These are phyloP conservation scores for Arachnopeziza araneosa DNA, from an alignment of 2,329 filamentous ascomycete species.

Conservation along the genomic window DNA sequence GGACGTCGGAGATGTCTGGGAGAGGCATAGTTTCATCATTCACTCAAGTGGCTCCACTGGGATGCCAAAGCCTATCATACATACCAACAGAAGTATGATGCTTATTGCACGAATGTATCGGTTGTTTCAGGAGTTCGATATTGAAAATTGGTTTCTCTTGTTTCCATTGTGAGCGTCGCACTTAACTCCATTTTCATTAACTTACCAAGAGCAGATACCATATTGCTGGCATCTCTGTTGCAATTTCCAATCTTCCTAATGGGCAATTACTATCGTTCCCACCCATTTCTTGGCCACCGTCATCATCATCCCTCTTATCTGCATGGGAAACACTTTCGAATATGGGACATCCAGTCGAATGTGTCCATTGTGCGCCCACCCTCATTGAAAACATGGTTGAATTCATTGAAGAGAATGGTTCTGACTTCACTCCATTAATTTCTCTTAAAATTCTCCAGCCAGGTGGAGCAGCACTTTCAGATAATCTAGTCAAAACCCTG, in stretches of 20 bases:
- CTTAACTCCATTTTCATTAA: neutral
- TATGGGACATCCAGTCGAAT: conserved; percentile 27
- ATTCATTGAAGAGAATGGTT: conserved; percentile 22
- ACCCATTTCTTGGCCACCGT: conserved; percentile 27
- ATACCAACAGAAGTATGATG: conserved; percentile 32
- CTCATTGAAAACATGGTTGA: conserved; percentile 31
- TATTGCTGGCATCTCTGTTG: conserved; percentile 29
- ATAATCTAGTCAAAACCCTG: conserved; percentile 23
- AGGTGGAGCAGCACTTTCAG: conserved; percentile 28
- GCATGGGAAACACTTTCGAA: conserved; percentile 23
- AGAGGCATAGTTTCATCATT: conserved; percentile 29
- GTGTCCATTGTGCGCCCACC: conserved; percentile 29
- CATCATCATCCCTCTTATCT: conserved; percentile 24
- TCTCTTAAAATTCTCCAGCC: conserved; percentile 30
- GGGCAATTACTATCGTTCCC: conserved; percentile 29
- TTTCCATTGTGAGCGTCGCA: conserved; percentile 26
- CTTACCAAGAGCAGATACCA: conserved; percentile 20
- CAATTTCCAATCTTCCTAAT: conserved; percentile 29
- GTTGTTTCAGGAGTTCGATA: conserved; percentile 28
- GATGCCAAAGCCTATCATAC: conserved; percentile 29
- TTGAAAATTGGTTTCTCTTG: conserved; percentile 31
- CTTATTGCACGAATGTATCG: conserved; percentile 32
- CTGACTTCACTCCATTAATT: conserved; percentile 25
- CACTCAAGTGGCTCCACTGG: conserved; percentile 30
- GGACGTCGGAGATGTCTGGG: conserved; percentile 28